Base-by-base conservation (phyloP, 371 early-diverging fungal species). In the Synchytrium microbalum region DNA sequence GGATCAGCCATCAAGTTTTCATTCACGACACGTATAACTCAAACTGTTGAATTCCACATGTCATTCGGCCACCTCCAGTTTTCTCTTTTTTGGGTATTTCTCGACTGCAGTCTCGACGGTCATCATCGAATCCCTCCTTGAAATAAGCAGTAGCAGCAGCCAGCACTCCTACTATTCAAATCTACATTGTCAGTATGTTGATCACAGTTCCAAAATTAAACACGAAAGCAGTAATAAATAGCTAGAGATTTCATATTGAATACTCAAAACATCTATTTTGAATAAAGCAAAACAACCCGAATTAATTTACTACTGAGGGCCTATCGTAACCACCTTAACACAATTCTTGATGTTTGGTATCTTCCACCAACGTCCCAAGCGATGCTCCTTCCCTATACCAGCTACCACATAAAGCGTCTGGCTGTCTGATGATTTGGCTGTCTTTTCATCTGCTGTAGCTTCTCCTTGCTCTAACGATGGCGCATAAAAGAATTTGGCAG, bases 31-130 rank as follows among this genome's bases (percentile, higher is more conserved):
- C 54, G 56, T 32, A 28, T 10, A 23, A 25, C 23, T 29, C 16
- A 58, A 30, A 24, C 32, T 31, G n/a, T 27, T 25, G 2, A 24
- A 3, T 14, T 10, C 51, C 28, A 97, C 78, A 70, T 97, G 96
- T 55, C 84, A 80, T 78, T 95, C 93, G 30, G 96, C 95, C 63
- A 96, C 77, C 55, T 95, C 80, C 62, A 95, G 78, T 59, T 95
- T 85, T 69, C 94, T 94, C 69, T 94, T 91, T 0, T 93, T 92
- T 0, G 93, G 86, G 0, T 92, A 89, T 74, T n/a, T 96, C 95
- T 8, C 29, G 13, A 24, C 13, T 8, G 8, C 24, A 8, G 24
- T 56, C 24, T 5, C 24, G 13, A 29, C 8, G 13, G 24, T 29
- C 29, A 24, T 5, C 56, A 26, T 29, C 56, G 13, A 56, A 24